Conservation (phyloP, 306 rosid genomes). For the Ammopiptanthus mongolicus region DNA sequence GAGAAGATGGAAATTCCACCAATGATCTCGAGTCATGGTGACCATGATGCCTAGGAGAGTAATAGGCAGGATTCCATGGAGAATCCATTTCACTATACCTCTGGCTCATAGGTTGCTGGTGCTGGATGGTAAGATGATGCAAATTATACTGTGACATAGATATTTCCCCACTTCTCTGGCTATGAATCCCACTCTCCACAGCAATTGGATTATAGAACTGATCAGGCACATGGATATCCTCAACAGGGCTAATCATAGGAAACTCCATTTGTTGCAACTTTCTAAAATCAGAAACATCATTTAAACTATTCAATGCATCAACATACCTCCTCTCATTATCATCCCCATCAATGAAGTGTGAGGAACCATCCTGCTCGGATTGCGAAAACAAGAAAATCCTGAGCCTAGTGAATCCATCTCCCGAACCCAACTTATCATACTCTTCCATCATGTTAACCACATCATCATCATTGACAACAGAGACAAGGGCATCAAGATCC, state of each 20-base stretch:
- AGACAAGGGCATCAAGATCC: constrained; percentile 95
- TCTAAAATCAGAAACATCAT: constrained; percentile 70
- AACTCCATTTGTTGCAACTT: constrained; percentile 56
- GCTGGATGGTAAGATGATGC: constrained; percentile 59
- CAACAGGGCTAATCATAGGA: constrained; percentile 43
- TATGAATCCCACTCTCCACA: constrained; percentile 64
- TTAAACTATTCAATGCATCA: constrained; percentile 83
- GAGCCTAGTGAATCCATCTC: constrained; percentile 90
- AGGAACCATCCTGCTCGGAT: constrained; percentile 65
- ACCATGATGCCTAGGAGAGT: constrained; percentile 85
- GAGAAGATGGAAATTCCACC: constrained; percentile 81
- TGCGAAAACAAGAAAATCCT: constrained; percentile 84
- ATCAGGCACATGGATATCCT: constrained; percentile 56
- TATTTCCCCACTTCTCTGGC: constrained; percentile 67
- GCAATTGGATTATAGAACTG: constrained; percentile 54
- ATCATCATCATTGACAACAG: constrained; percentile 94
- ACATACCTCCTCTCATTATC: constrained; percentile 95
- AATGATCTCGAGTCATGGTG: constrained; percentile 59
- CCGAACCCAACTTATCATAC: constrained; percentile 87
- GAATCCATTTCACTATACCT: constrained; percentile 78
- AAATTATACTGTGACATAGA: constrained; percentile 50
- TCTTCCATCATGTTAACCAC: constrained; percentile 99
- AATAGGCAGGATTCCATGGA: constrained; percentile 83
- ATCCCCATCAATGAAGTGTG: constrained; percentile 74
- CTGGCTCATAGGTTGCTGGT: constrained; percentile 59